Base-by-base conservation (phyloP, 2,329 filamentous ascomycete species). In the Phoma sp. region DNA sequence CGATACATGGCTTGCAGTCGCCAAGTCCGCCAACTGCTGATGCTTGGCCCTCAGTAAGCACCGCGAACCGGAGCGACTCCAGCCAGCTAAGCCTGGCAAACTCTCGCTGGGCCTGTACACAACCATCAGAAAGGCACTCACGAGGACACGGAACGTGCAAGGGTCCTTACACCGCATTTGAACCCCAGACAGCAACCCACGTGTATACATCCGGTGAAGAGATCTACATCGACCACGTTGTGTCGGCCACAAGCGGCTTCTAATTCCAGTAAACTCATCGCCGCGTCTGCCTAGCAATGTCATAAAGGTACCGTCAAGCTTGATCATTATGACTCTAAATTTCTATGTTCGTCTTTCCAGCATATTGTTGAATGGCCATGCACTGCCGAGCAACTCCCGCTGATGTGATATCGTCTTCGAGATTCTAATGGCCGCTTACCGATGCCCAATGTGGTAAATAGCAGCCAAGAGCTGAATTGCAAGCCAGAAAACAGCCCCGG, bases 1-100 rank as follows among this genome's bases (percentile, higher is more conserved):
- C 51, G 48, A 49, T 54, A 41, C 23, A 36, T 54, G 45, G 45
- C 51, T 54, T 54, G 45, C 45, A 54, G 40, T 29, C 23, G 51
- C 51, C 51, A 54, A 54, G 51, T 29, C 44, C 43, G 44, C 14
- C 25, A 38, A 38, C 22, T 42, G 25, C 32, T 38, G 38, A 42
- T 43, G 50, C 50, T 53, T 47, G 51, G 45, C 51, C 22, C n/a
- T 27, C 38, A 52, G 50, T 43, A 47, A 47, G 32, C 38, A 33
- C 33, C 24, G 23, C 33, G 29, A 35, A 54, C 29, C 39, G 38
- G 44, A 48, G 40, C 39, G 8, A 24, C 29, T 43, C 33, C n/a
- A 36, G 23, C 29, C 14, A 32, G 40, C 39, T 27, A 35, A 47
- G 23, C 9, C 23, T 30, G 11, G 22, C 39, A 35, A 38, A 42